Percentiles rank a stretch among this genome's conserved stretches.
phyloP scores from a whole-genome alignment of 169 alveolate genomes.

The Cryptosporidium xiaoi region DNA sequence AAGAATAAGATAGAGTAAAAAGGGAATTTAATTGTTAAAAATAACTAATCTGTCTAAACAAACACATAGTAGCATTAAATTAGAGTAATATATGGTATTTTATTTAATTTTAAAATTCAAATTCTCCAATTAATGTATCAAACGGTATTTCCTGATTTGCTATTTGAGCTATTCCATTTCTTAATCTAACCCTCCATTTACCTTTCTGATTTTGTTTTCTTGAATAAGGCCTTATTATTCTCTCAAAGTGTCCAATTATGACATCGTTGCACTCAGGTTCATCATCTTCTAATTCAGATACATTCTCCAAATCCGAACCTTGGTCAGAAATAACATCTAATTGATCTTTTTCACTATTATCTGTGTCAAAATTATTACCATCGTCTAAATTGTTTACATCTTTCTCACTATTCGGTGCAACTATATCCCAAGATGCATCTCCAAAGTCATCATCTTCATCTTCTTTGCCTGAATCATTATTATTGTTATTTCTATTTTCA shows the following conservation, averaged over 20 bases:
- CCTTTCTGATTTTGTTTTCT: constrained; percentile 60
- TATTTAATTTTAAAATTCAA: constrained; percentile 36
- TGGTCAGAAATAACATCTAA: constrained; percentile 4
- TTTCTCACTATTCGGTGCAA: constrained; percentile 22
- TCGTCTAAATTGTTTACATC: background rate
- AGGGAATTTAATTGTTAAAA: background rate
- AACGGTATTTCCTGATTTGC: constrained; percentile 60
- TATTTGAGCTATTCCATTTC: constrained; percentile 71
- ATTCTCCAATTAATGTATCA: constrained; percentile 68
- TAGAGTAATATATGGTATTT: background rate
- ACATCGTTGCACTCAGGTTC: constrained; percentile 63
- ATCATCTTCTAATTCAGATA: constrained; percentile 59
- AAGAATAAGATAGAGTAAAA: background rate
- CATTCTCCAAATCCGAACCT: constrained; percentile 42
- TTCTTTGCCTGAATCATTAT: background rate
- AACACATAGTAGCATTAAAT: background rate
- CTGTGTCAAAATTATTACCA: background rate
- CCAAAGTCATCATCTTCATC: constrained; percentile 66
- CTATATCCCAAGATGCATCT: constrained; percentile 55
- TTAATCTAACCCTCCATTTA: constrained; percentile 48
- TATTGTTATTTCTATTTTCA: background rate
- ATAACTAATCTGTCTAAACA: background rate
- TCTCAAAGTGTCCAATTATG: constrained; percentile 62
- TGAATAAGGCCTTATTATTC: constrained; percentile 47
- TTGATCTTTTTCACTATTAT: background rate